Percentiles rank a stretch among this genome's conserved stretches.
Evolutionary conservation across 73 alveolate species (phyloP).

Genomic region (Tetrahymena elliotti): DNA sequence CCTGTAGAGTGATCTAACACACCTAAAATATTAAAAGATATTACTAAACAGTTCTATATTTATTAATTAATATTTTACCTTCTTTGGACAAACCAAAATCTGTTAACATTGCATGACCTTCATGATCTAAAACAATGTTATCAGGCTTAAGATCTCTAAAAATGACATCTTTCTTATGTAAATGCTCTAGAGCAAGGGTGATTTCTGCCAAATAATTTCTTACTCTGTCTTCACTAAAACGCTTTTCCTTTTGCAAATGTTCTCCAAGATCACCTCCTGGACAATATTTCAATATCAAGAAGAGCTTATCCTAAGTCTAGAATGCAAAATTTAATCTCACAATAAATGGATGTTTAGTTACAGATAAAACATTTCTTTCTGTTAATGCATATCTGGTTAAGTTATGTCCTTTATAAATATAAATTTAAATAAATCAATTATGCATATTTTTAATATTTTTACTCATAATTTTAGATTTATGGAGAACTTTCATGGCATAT

Average conservation of each 20-base stretch:
- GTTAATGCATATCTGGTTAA: constrained; percentile 86
- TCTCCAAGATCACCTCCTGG: constrained; percentile 94
- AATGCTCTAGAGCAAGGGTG: constrained; percentile 79
- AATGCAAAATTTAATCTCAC: constrained; percentile 83
- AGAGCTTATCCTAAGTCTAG: constrained; percentile 80
- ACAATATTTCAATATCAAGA: constrained; percentile 76
- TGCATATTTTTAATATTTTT: not conserved
- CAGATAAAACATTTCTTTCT: constrained; percentile 85
- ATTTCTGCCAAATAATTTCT: constrained; percentile 80
- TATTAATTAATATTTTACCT: constrained; percentile 51
- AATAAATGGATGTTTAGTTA: constrained; percentile 78
- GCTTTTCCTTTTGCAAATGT: constrained; percentile 65
- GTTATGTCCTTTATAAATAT: constrained; percentile 53
- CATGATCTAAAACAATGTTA: constrained; percentile 75
- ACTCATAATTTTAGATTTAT: constrained; percentile 44
- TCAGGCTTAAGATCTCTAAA: constrained; percentile 82
- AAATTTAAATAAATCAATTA: not conserved
- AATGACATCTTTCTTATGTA: constrained; percentile 79
- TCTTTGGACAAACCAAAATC: constrained; percentile 93
- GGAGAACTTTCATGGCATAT: constrained; percentile 53
- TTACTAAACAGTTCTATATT: not conserved
- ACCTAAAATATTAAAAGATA: not conserved
- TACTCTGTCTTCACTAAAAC: constrained; percentile 84
- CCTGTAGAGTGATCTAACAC: constrained; percentile 58
- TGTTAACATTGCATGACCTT: constrained; percentile 91